A percentile compares a stretch with the other conserved stretches of the same genome.
phyloP scores from a whole-genome alignment of 192 early-diverging fungal genomes.

The Entomortierella lignicola region DNA sequence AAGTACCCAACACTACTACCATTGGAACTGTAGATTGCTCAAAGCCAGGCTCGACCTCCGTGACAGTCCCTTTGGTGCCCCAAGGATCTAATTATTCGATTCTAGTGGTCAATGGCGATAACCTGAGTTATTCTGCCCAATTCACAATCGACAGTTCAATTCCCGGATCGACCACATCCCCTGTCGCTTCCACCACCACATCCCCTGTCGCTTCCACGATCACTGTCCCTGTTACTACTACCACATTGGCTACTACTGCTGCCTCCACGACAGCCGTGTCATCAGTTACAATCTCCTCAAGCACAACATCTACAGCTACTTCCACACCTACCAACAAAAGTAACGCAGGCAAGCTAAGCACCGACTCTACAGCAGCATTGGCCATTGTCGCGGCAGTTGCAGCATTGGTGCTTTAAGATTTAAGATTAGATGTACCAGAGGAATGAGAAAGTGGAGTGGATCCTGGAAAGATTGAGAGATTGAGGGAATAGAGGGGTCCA shows the following conservation, averaged over 20 bases:
- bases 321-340: background rate
- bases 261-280: too few relatives aligned
- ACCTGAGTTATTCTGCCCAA: constrained; percentile 28
- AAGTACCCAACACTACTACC: constrained; percentile 8
- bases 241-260: background rate
- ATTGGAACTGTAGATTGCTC: constrained; percentile 37
- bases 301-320: background rate
- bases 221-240: background rate
- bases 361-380: constrained; percentile 24
- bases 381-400: constrained; percentile 32
- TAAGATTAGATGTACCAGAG: too few relatives aligned
- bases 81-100: constrained; percentile 35
- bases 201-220: background rate
- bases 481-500: too few relatives aligned
- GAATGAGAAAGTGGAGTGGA: too few relatives aligned
- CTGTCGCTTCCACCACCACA: background rate
- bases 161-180: background rate
- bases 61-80: constrained; percentile 22
- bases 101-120: constrained; percentile 21
- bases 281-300: background rate
- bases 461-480: too few relatives aligned
- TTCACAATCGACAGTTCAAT: constrained; percentile 32
- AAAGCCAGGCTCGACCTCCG: constrained; percentile 21
- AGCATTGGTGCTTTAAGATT: constrained; percentile 27
- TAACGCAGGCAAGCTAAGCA: constrained; percentile 12